Conservation (phyloP, 768 basidiomycete species). For the Tylopilus felleus region DNA sequence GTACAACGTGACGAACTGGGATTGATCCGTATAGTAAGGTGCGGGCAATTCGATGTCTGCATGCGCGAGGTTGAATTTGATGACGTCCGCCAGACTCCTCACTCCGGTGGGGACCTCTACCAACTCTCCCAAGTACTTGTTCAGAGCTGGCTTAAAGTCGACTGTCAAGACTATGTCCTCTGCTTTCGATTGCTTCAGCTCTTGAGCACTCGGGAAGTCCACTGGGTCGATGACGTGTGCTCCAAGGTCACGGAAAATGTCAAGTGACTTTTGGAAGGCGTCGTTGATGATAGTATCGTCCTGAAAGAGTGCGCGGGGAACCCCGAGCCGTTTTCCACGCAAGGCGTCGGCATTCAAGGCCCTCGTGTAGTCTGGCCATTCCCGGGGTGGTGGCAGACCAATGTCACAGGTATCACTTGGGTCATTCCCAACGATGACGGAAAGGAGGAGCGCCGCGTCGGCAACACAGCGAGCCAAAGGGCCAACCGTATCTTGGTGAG, state of each 20-base stretch:
- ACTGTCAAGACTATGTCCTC: constrained; percentile 51
- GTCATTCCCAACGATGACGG: constrained; percentile 43
- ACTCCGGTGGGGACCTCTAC: constrained; percentile 59
- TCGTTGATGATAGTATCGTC: constrained; percentile 25
- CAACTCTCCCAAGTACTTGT: constrained; percentile 46
- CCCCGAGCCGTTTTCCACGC: constrained; percentile 42
- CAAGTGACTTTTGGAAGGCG: constrained; percentile 39
- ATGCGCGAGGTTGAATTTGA: constrained; percentile 53
- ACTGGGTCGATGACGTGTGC: constrained; percentile 58
- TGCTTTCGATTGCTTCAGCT: constrained; percentile 45
- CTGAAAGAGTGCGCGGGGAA: constrained; percentile 37
- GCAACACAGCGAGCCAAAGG: constrained; percentile 36
- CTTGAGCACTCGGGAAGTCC: constrained; percentile 53
- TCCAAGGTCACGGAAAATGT: constrained; percentile 37
- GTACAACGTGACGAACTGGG: constrained; percentile 24
- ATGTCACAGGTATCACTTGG: constrained; percentile 35
- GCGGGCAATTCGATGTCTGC: constrained; percentile 43
- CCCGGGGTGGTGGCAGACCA: constrained; percentile 42
- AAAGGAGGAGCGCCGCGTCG: constrained; percentile 38
- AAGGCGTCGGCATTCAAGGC: constrained; percentile 48
- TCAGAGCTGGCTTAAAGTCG: constrained; percentile 54
- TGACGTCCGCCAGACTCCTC: constrained; percentile 52
- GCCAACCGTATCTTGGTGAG: constrained; percentile 40
- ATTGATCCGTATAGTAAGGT: constrained; percentile 37
- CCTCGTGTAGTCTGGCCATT: constrained; percentile 53